Conservation (phyloP, 2,329 filamentous ascomycete genomes). For the Curvularia spicifera region DNA sequence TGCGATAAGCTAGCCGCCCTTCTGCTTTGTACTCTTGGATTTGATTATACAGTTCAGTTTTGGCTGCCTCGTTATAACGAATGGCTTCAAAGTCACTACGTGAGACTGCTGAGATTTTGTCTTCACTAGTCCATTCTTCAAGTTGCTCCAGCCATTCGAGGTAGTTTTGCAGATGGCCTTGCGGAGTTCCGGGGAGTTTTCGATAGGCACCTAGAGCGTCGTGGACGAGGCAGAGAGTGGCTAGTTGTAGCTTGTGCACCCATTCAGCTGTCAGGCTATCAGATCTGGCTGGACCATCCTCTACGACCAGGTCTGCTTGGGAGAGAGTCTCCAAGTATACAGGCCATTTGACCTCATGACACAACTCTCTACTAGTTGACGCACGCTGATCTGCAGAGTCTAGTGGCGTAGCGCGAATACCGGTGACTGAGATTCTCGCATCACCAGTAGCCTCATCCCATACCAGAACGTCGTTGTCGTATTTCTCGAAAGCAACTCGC, state of each 20-base stretch:
- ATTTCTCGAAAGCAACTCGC: conserved; percentile 7
- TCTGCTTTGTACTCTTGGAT: conserved; percentile 5
- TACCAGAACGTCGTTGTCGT: conserved; percentile 3
- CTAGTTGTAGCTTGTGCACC: conserved; percentile 2
- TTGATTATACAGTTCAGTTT: background rate
- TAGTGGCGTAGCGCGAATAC: conserved; percentile 2
- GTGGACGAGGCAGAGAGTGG: conserved; percentile 8
- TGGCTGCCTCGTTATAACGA: conserved; percentile 1
- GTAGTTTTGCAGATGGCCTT: conserved; percentile 3
- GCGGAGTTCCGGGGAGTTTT: background rate
- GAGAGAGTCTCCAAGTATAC: background rate
- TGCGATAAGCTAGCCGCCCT: conserved; percentile 2
- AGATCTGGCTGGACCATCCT: background rate
- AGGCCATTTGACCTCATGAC: conserved; percentile 6
- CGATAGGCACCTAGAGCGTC: conserved; percentile 1
- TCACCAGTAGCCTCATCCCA: conserved; percentile 1
- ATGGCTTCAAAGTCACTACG: background rate
- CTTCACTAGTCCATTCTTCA: conserved; percentile 2
- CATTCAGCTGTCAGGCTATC: conserved; percentile 2
- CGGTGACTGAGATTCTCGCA: conserved; percentile 2
- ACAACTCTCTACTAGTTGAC: conserved; percentile 1
- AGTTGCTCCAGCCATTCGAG: conserved; percentile 1
- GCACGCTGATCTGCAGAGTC: conserved; percentile 5
- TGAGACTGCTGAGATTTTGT: conserved; percentile 3
- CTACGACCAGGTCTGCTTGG: background rate